A percentile compares a stretch with the other conserved stretches of the same genome.
phyloP scores from a whole-genome alignment of 1,139 yeast genomes.

The Hanseniaspora gamundiae region DNA sequence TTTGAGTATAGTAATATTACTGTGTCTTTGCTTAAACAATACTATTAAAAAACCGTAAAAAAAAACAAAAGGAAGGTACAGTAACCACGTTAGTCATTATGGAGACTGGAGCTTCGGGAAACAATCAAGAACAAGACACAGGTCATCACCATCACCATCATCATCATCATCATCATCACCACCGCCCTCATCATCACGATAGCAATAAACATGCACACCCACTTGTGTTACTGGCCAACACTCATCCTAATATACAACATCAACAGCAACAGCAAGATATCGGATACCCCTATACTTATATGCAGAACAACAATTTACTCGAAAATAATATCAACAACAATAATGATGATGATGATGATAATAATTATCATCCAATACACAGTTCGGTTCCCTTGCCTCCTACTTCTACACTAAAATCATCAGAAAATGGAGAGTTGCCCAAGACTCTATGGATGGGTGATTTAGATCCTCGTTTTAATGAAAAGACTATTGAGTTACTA shows the following conservation, averaged over 20 bases:
- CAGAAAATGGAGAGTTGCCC: conserved; percentile 31
- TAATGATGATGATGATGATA: too few species aligned
- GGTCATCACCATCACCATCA: neutral
- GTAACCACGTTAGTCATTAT: too few species aligned
- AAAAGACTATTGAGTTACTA: conserved; percentile 46
- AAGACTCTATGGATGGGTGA: conserved; percentile 91
- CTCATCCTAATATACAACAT: neutral
- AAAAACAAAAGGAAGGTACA: too few species aligned
- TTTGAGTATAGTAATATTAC: too few species aligned
- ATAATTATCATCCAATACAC: too few species aligned
- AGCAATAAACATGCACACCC: neutral
- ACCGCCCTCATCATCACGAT: too few species aligned
- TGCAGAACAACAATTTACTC: neutral
- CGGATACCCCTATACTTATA: too few species aligned
- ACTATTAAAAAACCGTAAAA: too few species aligned
- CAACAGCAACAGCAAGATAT: too few species aligned
- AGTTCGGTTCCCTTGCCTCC: conserved; percentile 40
- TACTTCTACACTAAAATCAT: conserved; percentile 29
- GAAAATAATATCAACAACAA: too few species aligned
- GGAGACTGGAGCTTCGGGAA: too few species aligned
- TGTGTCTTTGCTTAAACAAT: too few species aligned
- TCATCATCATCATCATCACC: neutral
- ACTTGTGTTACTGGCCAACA: neutral
- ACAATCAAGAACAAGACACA: neutral
- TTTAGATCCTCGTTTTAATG: conserved; percentile 78